These are phyloP conservation scores for Drosera capensis DNA, from an alignment of 148 eudicot genomes.

Conservation along the genomic window DNA sequence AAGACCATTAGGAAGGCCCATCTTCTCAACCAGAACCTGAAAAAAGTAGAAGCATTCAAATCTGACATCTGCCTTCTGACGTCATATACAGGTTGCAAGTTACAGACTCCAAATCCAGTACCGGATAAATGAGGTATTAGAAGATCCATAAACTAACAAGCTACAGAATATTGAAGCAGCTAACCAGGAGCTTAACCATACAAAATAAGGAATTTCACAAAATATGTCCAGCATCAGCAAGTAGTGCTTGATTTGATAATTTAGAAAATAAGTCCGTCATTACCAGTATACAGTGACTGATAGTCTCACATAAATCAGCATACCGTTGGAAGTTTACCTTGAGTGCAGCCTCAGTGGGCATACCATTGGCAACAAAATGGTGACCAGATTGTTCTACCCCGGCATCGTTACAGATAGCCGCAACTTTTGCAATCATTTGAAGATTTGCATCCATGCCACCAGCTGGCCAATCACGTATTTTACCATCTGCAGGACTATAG, in stretches of 20 bases:
- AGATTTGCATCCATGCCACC: conserved; percentile 45
- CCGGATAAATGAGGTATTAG: no score
- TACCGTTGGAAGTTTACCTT: conserved; percentile 25
- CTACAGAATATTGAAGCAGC: no score
- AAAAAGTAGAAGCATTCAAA: conserved; percentile 1
- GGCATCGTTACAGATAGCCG: conserved; percentile 61
- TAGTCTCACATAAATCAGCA: conserved; percentile 2
- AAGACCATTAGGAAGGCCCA: conserved; percentile 49
- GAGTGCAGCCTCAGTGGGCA: conserved; percentile 80
- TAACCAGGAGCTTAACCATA: no score
- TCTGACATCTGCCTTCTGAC: neutral
- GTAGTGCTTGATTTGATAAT: no score
- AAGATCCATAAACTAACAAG: no score
- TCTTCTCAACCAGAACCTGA: conserved; percentile 70
- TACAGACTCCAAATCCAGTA: neutral
- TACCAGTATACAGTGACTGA: no score
- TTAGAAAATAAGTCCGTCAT: neutral
- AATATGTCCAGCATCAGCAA: no score
- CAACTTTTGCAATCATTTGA: conserved; percentile 60
- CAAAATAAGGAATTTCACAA: no score
- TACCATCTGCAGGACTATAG: conserved; percentile 54
- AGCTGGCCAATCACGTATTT: conserved; percentile 36
- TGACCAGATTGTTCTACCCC: conserved; percentile 45
- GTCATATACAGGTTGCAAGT: neutral
- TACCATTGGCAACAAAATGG: conserved; percentile 48